Conservation (phyloP, 306 rosid genomes). For the Heteromeles arbutifolia region DNA sequence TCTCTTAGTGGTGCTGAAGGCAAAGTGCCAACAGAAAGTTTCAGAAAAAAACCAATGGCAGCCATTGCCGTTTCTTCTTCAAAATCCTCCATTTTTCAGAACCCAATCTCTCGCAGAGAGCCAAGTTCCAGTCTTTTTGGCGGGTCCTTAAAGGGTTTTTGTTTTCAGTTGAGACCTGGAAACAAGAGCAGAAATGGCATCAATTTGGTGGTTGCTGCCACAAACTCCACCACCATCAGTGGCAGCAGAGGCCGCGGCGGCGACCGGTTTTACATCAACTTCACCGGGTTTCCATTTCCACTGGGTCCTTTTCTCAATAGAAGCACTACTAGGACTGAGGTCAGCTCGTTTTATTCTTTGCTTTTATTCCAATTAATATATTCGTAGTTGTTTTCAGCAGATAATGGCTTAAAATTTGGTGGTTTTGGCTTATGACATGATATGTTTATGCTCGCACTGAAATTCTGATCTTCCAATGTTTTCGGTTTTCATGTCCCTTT, state of each 20-base stretch:
- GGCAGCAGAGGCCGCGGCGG: slow-evolving; percentile 24
- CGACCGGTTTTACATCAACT: slow-evolving; percentile 85
- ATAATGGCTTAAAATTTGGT: not conserved
- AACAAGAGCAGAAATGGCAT: slow-evolving; percentile 36
- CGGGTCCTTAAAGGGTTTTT: slow-evolving; percentile 47
- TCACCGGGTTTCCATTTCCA: slow-evolving; percentile 97
- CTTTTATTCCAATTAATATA: not conserved
- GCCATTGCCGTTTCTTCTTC: slow-evolving; percentile 48
- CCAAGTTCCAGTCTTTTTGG: slow-evolving; percentile 35
- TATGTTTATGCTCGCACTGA: not conserved
- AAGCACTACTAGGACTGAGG: slow-evolving; percentile 79
- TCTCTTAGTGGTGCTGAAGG: not conserved
- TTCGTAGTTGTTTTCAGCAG: not conserved
- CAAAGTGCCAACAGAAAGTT: not conserved
- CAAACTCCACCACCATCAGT: slow-evolving; percentile 24
- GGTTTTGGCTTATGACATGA: not conserved
- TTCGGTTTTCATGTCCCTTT: not conserved
- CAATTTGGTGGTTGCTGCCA: slow-evolving; percentile 51
- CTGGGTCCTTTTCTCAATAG: slow-evolving; percentile 91
- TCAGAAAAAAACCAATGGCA: slow-evolving; percentile 39
- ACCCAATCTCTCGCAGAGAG: slow-evolving; percentile 33
- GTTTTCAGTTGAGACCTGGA: slow-evolving; percentile 34
- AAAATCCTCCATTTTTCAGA: slow-evolving; percentile 51
- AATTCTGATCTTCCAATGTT: not conserved
- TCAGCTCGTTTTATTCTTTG: slow-evolving; percentile 12